Percentiles rank a stretch among this genome's conserved stretches.
These are phyloP conservation scores for Gomphus bonarii DNA, from an alignment of 1,284 basidiomycete genomes.

Conservation along the genomic window DNA sequence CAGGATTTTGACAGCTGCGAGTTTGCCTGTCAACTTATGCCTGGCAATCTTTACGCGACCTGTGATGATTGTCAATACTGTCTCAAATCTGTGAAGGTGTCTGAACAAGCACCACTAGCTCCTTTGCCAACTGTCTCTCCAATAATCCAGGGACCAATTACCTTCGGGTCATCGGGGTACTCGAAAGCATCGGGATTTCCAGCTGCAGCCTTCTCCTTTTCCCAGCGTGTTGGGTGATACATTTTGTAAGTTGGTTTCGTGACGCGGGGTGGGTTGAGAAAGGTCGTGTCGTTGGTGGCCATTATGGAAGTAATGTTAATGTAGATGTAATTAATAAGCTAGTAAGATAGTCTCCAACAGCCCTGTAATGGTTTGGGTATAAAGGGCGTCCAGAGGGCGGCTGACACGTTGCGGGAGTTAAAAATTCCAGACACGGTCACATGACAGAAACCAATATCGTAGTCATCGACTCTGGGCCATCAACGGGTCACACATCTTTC, in stretches of 20 bases:
- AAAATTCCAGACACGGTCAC: slow-evolving; percentile 1
- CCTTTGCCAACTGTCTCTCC: slow-evolving; percentile 95
- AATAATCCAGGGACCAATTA: slow-evolving; percentile 75
- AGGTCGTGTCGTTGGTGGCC: not conserved
- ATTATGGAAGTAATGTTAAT: not conserved
- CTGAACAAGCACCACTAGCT: slow-evolving; percentile 52
- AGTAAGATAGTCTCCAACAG: not conserved
- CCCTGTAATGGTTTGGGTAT: slow-evolving; percentile 1
- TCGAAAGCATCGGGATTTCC: slow-evolving; percentile 46
- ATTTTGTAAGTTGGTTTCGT: not conserved
- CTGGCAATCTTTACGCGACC: slow-evolving; percentile 89
- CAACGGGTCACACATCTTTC: too few relatives aligned
- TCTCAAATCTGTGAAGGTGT: not conserved
- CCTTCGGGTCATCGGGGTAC: slow-evolving; percentile 62
- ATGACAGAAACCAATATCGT: not conserved
- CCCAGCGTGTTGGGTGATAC: slow-evolving; percentile 51
- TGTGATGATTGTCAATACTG: slow-evolving; percentile 14
- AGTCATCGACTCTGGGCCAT: not conserved
- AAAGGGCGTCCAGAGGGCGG: not conserved
- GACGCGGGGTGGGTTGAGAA: not conserved
- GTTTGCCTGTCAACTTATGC: slow-evolving; percentile 81
- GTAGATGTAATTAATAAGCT: not conserved
- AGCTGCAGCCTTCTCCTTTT: slow-evolving; percentile 69
- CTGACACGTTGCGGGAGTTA: not conserved
- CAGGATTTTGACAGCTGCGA: slow-evolving; percentile 97